Percentiles rank a stretch among this genome's conserved stretches.
phyloP scores from a whole-genome alignment of 306 rosid species.

The Rosa rugosa region DNA sequence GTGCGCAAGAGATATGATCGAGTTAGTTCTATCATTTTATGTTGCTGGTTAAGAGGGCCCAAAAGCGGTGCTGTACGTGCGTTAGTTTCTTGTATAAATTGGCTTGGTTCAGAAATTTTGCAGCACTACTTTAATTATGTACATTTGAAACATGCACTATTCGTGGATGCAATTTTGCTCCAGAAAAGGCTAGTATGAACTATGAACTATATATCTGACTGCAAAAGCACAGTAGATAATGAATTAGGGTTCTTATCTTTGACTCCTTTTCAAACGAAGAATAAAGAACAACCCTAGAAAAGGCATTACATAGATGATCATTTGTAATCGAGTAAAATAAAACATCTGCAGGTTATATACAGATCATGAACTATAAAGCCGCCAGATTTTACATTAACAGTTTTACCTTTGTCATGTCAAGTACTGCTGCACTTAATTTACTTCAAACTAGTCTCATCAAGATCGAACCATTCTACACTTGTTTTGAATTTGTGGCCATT shows the following conservation, averaged over 20 bases:
- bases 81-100: not conserved
- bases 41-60: conserved; percentile 6
- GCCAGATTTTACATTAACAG: not conserved
- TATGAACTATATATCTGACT: not conserved
- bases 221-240: not conserved
- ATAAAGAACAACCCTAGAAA: not conserved
- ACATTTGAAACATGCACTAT: conserved; percentile 10
- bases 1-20: conserved; percentile 2
- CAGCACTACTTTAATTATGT: conserved; percentile 18
- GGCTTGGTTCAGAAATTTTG: conserved; percentile 11
- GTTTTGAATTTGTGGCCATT: not conserved
- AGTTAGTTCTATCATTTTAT: conserved; percentile 8
- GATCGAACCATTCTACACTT: not conserved
- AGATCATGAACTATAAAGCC: not conserved
- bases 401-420: not conserved
- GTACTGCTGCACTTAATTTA: not conserved
- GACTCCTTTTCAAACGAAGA: not conserved
- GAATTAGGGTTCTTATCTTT: conserved; percentile 4
- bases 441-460: not conserved
- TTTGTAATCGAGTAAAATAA: not conserved
- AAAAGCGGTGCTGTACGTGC: not conserved
- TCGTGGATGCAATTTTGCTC: conserved; percentile 9
- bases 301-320: not conserved
- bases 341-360: not conserved
- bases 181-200: not conserved